Base-by-base conservation (phyloP, 202 grass and related monocot species). In the Musa balbisiana region DNA sequence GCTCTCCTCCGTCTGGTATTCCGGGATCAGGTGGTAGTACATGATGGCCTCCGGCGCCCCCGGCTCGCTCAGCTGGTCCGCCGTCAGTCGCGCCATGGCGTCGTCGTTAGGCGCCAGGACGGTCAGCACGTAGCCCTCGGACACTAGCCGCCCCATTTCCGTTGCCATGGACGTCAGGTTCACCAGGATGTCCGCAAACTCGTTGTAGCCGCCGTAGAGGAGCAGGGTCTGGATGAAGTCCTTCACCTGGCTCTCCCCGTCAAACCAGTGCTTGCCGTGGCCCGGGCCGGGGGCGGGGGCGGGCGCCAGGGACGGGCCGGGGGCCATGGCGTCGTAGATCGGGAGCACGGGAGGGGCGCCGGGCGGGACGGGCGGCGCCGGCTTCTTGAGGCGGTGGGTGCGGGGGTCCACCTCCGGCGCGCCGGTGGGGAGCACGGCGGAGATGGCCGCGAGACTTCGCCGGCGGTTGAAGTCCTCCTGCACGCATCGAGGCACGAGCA, bases 1-100 rank as follows among this genome's bases (percentile, higher is more conserved):
- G 85, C 80, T 87, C 76, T 97, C 93, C 82, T 92, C 93, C 9
- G 89, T 96, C 82, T 96, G 92, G 78, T 92, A 92, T 85, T 90
- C 92, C 0, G 89, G 90, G 5, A 96, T 62, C 74, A 96, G 80
- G 83, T 96, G 89, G 87, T 88, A 96, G 80, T 92, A 92, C 51
- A 92, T 79, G 52, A 96, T 92, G 79, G 90, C 76, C 83, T 96
- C 89, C 3, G 90, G 87, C 4, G 92, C 86, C 0, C 89, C 87
- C 0, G 92, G 87, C 68, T 96, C 89, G 53, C 79, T 87, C 27
- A 96, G 77, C 66, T 92, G 92, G 75, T 96, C 89, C 0, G 89
- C 88, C 22, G 89, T 96, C 17, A 96, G 80, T 10, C 87, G 50
- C 72, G 85, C 79, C 87, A 96, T 88, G 78, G 92, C 92, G 71